Conservation (phyloP, 2,329 filamentous ascomycete species). For the Salinomyces thailandicus region DNA sequence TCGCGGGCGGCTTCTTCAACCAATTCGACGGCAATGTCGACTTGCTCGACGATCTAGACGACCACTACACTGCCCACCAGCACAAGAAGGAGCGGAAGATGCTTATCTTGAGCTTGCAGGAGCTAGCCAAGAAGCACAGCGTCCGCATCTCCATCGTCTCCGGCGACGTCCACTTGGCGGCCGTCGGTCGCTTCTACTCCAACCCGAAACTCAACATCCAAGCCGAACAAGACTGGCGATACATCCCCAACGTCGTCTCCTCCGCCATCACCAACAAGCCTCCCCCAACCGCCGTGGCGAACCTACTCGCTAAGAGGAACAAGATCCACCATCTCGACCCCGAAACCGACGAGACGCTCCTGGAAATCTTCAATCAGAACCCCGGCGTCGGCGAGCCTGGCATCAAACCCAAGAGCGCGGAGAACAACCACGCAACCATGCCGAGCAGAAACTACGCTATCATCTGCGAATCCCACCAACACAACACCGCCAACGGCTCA, state of each 20-base stretch:
- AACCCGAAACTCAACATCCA: conserved; percentile 47
- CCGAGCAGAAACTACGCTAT: conserved; percentile 55
- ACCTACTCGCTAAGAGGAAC: conserved; percentile 51
- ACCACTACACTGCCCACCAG: conserved; percentile 76
- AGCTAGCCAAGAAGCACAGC: conserved; percentile 44
- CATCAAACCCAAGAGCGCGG: conserved; percentile 51
- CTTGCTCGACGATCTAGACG: conserved; percentile 54
- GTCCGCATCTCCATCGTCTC: conserved; percentile 52
- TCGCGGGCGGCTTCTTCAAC: conserved; percentile 82
- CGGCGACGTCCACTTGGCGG: conserved; percentile 54
- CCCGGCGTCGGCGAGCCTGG: conserved; percentile 36
- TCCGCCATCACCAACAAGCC: conserved; percentile 60
- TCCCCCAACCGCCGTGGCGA: conserved; percentile 54
- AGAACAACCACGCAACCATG: conserved; percentile 78
- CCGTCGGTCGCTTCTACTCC: conserved; percentile 54
- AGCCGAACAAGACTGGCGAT: conserved; percentile 49
- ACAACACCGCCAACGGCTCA: conserved; percentile 12
- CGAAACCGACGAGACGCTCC: conserved; percentile 54
- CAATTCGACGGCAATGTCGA: conserved; percentile 73
- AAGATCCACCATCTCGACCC: conserved; percentile 55
- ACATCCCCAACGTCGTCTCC: conserved; percentile 55
- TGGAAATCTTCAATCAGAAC: conserved; percentile 52
- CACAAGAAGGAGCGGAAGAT: conserved; percentile 81
- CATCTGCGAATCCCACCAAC: conserved; percentile 43
- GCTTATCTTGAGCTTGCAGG: conserved; percentile 56